Evolutionary conservation across 768 basidiomycete genomes (phyloP).

Genomic region (Tricholoma furcatifolium): DNA sequence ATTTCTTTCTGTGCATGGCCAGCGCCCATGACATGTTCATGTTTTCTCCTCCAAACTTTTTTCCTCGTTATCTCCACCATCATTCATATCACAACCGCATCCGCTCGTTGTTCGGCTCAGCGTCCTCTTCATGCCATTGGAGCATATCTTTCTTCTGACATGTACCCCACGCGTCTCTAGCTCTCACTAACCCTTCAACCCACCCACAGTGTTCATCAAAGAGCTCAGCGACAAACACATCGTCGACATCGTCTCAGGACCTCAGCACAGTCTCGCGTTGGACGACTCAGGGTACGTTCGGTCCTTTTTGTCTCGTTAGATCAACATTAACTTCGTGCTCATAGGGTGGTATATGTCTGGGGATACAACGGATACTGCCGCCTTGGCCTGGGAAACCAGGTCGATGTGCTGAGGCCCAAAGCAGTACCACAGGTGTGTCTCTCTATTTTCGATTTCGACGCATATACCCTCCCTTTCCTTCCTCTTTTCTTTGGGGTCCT

Average conservation of each 20-base stretch:
- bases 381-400: slow-evolving; percentile 84
- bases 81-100: too few species aligned
- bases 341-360: slow-evolving; percentile 79
- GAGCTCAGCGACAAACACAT: slow-evolving; percentile 79
- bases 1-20: neutral
- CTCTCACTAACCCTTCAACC: neutral
- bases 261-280: slow-evolving; percentile 83
- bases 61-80: too few species aligned
- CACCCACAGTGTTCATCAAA: slow-evolving; percentile 61
- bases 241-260: slow-evolving; percentile 79
- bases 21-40: neutral
- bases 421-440: slow-evolving; percentile 70
- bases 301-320: neutral
- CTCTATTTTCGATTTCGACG: neutral
- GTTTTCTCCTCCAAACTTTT: too few species aligned
- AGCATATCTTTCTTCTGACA: neutral
- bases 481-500: too few species aligned
- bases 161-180: neutral
- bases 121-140: too few species aligned
- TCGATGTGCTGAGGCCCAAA: slow-evolving; percentile 78
- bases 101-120: too few species aligned
- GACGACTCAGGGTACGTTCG: slow-evolving; percentile 67
- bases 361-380: slow-evolving; percentile 92
- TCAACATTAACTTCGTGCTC: neutral
- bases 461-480: neutral